phyloP scores from a whole-genome alignment of 2,329 filamentous ascomycete genomes.

The Aspergillus amoenus region DNA sequence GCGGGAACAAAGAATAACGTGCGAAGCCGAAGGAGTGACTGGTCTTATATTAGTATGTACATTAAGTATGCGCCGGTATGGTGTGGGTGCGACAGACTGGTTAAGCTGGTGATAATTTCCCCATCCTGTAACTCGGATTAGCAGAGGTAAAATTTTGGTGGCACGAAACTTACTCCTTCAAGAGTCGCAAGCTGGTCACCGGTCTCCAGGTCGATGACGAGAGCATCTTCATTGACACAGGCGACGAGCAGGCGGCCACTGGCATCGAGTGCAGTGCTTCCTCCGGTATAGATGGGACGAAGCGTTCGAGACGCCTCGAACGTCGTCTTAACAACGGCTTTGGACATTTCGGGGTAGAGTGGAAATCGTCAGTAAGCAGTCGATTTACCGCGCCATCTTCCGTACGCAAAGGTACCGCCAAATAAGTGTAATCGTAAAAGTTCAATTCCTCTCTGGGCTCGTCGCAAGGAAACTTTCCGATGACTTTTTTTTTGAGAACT shows the following conservation, averaged over 20 bases:
- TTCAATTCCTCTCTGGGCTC: constrained; percentile 12
- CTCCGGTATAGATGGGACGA: constrained; percentile 91
- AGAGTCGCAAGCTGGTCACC: constrained; percentile 80
- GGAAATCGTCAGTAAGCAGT: background rate
- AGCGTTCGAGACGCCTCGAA: constrained; percentile 83
- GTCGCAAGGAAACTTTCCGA: constrained; percentile 31
- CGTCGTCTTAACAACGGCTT: constrained; percentile 71
- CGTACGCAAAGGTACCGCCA: constrained; percentile 6
- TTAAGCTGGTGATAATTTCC: constrained; percentile 47
- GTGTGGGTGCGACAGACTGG: constrained; percentile 32
- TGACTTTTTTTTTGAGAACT: constrained; percentile 31
- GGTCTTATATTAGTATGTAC: background rate
- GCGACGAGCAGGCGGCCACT: constrained; percentile 81
- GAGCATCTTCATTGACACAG: constrained; percentile 85
- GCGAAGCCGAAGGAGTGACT: constrained; percentile 86
- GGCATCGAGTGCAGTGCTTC: constrained; percentile 78
- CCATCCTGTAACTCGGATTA: constrained; percentile 59
- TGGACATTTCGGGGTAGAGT: constrained; percentile 42
- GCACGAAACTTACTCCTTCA: constrained; percentile 69
- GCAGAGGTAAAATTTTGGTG: background rate
- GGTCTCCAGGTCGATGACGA: constrained; percentile 80
- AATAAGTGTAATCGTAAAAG: constrained; percentile 19
- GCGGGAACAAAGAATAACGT: constrained; percentile 87
- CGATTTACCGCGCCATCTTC: constrained; percentile 23
- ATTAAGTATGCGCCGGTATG: background rate